Percentiles rank a stretch among this genome's conserved stretches.
Conservation (phyloP, 2,329 filamentous ascomycete genomes). For the Aspergillus calidoustus region DNA sequence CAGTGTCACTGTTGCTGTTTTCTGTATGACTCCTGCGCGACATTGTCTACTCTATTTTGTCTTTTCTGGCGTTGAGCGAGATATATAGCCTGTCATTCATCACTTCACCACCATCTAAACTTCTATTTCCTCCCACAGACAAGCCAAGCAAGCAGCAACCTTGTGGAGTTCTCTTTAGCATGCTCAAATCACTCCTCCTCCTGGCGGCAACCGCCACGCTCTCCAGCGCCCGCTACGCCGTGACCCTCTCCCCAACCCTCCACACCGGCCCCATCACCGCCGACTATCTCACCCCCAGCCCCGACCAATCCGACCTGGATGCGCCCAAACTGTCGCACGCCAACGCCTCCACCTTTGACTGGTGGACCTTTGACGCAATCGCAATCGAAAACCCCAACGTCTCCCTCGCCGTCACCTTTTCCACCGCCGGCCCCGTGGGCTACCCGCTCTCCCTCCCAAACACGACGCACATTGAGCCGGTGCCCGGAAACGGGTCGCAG, state of each 20-base stretch:
- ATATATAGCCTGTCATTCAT: not conserved
- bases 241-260: constrained; percentile 6
- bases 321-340: constrained; percentile 32
- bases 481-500: not conserved
- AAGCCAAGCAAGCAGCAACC: not conserved
- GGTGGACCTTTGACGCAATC: constrained; percentile 50
- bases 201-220: not conserved
- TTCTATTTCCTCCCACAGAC: not conserved
- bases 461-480: constrained; percentile 14
- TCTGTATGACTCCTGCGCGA: constrained; percentile 9
- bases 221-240: constrained; percentile 12
- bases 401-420: constrained; percentile 40
- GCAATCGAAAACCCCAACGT: constrained; percentile 29
- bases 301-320: constrained; percentile 26
- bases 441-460: constrained; percentile 41
- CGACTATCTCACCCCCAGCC: constrained; percentile 5
- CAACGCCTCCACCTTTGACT: constrained; percentile 40
- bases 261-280: not conserved
- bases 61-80: not conserved
- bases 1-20: not conserved
- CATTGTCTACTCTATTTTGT: not conserved
- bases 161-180: not conserved
- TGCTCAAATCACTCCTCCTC: not conserved
- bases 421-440: constrained; percentile 33
- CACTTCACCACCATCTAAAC: not conserved